Percentiles rank a stretch among this genome's conserved stretches.
Evolutionary conservation across 495 filamentous ascomycete species (phyloP).

Genomic region (Podospora pseudoanserina): DNA sequence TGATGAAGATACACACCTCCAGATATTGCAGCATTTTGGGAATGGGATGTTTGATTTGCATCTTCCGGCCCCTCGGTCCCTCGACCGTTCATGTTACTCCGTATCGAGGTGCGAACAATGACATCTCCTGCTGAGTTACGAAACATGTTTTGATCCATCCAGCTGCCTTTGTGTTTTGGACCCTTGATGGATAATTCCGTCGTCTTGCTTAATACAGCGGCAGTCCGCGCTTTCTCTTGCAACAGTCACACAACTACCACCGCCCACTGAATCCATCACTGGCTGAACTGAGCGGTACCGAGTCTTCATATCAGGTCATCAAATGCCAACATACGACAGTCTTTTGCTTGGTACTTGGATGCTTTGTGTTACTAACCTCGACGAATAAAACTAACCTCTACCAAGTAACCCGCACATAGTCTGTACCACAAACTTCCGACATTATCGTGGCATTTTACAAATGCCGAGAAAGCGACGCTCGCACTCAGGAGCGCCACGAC

Average conservation of each 20-base stretch:
- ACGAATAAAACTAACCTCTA: background rate
- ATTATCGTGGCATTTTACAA: background rate
- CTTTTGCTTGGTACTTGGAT: background rate
- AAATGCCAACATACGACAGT: background rate
- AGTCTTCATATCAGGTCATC: background rate
- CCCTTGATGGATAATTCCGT: background rate
- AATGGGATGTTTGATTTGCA: conserved; percentile 36
- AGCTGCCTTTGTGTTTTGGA: background rate
- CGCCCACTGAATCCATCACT: background rate
- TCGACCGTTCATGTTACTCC: conserved; percentile 4
- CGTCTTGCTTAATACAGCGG: background rate
- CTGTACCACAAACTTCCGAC: background rate
- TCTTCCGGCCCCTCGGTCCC: conserved; percentile 21
- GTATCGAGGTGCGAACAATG: conserved; percentile 17
- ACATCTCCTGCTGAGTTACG: background rate
- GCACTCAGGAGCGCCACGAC: background rate
- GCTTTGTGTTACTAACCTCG: background rate
- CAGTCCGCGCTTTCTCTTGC: background rate
- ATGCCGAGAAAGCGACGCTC: background rate
- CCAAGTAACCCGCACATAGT: background rate
- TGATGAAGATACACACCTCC: conserved; percentile 25
- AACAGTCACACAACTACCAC: background rate
- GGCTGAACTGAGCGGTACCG: background rate
- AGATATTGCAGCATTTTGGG: conserved; percentile 32
- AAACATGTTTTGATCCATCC: background rate